Percentiles rank a stretch among this genome's conserved stretches.
phyloP scores from a whole-genome alignment of 2,329 filamentous ascomycete species.

The Fusarium sp. region DNA sequence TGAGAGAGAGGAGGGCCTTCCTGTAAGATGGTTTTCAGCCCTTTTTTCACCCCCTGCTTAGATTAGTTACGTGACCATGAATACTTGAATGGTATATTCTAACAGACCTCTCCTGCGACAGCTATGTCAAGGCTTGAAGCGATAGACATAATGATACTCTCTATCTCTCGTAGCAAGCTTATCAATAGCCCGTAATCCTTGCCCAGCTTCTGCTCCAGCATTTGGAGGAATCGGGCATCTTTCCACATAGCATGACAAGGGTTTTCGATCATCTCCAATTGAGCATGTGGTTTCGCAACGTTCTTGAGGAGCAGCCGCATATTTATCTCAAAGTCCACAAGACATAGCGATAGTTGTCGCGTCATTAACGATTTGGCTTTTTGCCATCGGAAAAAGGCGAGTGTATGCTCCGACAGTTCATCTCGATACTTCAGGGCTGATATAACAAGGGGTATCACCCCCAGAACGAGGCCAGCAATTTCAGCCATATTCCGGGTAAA shows the following conservation, averaged over 20 bases:
- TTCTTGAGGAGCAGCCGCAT: background rate
- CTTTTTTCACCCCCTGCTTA: background rate
- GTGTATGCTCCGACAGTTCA: background rate
- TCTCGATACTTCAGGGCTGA: background rate
- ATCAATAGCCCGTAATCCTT: background rate
- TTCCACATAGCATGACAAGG: background rate
- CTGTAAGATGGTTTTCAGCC: background rate
- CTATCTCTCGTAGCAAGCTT: background rate
- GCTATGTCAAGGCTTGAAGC: background rate
- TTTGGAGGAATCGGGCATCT: background rate
- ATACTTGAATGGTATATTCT: background rate
- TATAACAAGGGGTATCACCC: background rate
- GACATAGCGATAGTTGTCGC: background rate
- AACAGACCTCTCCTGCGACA: background rate
- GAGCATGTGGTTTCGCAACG: background rate
- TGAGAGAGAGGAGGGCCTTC: background rate
- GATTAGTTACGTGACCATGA: background rate
- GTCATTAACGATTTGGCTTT: background rate
- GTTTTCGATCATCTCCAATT: background rate
- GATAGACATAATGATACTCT: background rate
- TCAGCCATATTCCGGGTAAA: background rate
- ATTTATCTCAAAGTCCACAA: background rate
- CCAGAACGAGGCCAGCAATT: background rate
- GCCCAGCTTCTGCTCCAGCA: background rate
- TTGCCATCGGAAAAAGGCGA: background rate